Evolutionary conservation across 768 basidiomycete species (phyloP).

Genomic region (Lactarius hatsudake): DNA sequence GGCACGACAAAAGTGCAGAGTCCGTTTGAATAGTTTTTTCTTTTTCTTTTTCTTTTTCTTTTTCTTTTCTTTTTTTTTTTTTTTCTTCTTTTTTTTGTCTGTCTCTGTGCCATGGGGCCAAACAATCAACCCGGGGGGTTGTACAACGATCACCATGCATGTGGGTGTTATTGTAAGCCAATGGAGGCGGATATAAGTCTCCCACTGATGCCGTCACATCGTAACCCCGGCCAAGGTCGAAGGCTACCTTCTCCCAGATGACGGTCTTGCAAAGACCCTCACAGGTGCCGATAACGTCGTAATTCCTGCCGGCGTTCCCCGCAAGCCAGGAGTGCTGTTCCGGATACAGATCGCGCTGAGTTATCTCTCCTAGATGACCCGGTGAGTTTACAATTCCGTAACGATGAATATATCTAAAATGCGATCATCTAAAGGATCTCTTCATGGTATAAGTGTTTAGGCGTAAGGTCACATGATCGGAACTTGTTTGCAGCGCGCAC

Average conservation of each 20-base stretch:
- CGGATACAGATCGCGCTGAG: neutral
- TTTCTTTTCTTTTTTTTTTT: too few species aligned
- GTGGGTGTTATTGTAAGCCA: too few species aligned
- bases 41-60: too few species aligned
- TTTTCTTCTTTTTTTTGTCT: too few species aligned
- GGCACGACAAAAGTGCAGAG: too few species aligned
- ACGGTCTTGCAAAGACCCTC: conserved; percentile 79
- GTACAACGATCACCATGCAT: too few species aligned
- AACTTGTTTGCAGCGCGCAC: too few species aligned
- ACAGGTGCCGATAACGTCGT: conserved; percentile 86
- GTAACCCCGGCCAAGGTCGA: conserved; percentile 80
- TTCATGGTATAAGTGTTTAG: conserved; percentile 65
- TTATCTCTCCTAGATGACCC: conserved; percentile 43
- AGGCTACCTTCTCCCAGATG: conserved; percentile 74
- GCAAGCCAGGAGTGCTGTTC: conserved; percentile 86
- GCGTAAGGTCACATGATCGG: too few species aligned
- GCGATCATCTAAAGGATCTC: conserved; percentile 60
- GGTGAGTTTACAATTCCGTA: conserved; percentile 35
- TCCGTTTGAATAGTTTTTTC: too few species aligned
- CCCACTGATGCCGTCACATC: conserved; percentile 53
- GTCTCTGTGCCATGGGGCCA: too few species aligned
- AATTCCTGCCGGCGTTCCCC: conserved; percentile 94
- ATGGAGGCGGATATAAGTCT: too few species aligned
- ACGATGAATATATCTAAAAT: neutral
- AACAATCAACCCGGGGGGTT: too few species aligned